Conservation (phyloP, 331 rosid genomes). For the Quercus tomentella region DNA sequence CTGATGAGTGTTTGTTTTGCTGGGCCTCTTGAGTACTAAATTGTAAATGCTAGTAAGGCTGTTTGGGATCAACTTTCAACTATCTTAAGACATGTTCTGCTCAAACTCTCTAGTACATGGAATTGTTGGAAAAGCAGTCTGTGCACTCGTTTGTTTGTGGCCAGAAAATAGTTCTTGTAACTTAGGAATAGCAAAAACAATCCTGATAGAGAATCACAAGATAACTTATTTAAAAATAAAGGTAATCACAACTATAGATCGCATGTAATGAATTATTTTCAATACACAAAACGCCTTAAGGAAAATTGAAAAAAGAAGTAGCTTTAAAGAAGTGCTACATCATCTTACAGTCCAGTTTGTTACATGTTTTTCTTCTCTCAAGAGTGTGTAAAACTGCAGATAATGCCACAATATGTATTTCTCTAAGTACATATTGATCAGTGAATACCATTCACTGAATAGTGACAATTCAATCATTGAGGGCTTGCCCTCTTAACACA, state of each 20-base stretch:
- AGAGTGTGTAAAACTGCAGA: too few relatives aligned
- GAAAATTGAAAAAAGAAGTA: background rate
- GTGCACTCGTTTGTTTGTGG: background rate
- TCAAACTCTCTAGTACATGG: background rate
- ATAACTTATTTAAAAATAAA: background rate
- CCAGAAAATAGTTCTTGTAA: background rate
- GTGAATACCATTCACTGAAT: too few relatives aligned
- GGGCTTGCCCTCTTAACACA: too few relatives aligned
- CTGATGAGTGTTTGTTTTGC: background rate
- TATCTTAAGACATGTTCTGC: background rate
- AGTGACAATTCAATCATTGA: too few relatives aligned
- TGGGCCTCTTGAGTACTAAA: too few relatives aligned
- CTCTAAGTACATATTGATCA: too few relatives aligned
- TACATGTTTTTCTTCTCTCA: too few relatives aligned
- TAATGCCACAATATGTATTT: too few relatives aligned
- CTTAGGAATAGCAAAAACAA: background rate
- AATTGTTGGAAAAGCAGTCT: background rate
- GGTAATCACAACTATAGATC: background rate
- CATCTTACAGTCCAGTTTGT: too few relatives aligned
- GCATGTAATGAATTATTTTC: background rate
- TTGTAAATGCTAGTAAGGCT: too few relatives aligned
- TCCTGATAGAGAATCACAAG: background rate
- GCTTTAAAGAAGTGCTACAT: too few relatives aligned
- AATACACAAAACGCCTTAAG: background rate
- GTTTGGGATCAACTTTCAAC: background rate